A percentile compares a stretch with the other conserved stretches of the same genome.
Conservation (phyloP, 2,329 filamentous ascomycete genomes). For the Curvularia eragrostidis region DNA sequence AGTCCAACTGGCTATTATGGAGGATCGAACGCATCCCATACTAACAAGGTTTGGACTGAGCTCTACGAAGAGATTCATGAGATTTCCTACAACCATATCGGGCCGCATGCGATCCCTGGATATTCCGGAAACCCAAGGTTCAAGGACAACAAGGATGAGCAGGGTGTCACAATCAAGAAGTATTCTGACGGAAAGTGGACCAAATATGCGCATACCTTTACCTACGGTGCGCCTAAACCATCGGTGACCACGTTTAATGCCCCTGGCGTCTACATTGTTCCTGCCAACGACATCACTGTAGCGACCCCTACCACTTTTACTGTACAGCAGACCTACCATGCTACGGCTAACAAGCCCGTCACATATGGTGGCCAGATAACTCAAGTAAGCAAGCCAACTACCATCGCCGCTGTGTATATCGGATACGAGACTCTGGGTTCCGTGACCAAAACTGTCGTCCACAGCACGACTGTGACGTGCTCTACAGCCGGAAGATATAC, state of each 20-base stretch:
- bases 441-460: not conserved
- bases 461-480: not conserved
- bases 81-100: not conserved
- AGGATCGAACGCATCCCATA: not conserved
- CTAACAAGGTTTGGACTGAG: not conserved
- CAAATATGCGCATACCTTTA: not conserved
- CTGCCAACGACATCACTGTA: not conserved
- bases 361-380: not conserved
- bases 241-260: not conserved
- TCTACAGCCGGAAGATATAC: not conserved
- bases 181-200: not conserved
- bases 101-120: not conserved
- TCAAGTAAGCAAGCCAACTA: not conserved
- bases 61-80: not conserved
- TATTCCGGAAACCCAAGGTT: not conserved
- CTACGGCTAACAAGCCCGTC: not conserved
- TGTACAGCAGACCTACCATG: not conserved
- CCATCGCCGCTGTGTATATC: not conserved
- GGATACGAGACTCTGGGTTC: not conserved
- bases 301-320: not conserved
- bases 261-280: not conserved
- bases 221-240: not conserved
- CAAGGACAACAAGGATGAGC: not conserved
- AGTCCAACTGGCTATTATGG: not conserved
- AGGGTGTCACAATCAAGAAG: not conserved